Percentiles rank a stretch among this genome's conserved stretches.
These are phyloP conservation scores for Epithele typhae DNA, from an alignment of 768 basidiomycete genomes.

Conservation along the genomic window DNA sequence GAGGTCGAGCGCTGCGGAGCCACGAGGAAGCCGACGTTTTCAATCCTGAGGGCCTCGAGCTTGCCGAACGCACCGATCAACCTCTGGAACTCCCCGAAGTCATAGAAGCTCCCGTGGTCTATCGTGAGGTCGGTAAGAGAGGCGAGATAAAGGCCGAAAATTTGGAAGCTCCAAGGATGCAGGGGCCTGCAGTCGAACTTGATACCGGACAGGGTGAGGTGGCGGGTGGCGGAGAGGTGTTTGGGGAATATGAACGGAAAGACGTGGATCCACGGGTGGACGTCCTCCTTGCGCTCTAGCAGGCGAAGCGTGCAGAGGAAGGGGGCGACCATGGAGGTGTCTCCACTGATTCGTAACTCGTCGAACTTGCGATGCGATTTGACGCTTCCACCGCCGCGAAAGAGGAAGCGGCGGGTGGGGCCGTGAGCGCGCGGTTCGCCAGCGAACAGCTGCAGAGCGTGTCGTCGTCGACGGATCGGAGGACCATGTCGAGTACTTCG, in stretches of 20 bases:
- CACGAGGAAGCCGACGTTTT: neutral
- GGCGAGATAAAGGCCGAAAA: neutral
- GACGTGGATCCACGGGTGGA: constrained; percentile 8
- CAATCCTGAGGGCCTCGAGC: neutral
- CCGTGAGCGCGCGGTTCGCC: constrained; percentile 5
- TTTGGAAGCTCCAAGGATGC: neutral
- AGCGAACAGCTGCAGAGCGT: constrained; percentile 13
- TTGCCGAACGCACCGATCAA: neutral
- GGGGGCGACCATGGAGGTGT: neutral
- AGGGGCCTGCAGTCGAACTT: neutral
- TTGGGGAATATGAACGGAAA: neutral
- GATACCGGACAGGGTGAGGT: neutral
- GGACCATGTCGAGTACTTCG: neutral
- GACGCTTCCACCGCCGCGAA: constrained; percentile 1
- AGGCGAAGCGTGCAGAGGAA: constrained; percentile 5
- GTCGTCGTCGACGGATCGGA: neutral
- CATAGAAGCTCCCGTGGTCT: constrained; percentile 1
- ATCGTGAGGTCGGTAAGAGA: constrained; percentile 6
- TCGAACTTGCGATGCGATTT: constrained; percentile 3
- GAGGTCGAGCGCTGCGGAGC: neutral
- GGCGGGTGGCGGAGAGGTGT: neutral
- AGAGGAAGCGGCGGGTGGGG: constrained; percentile 8
- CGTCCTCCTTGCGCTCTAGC: constrained; percentile 3
- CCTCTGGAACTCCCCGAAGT: constrained; percentile 5
- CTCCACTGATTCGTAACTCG: neutral